phyloP scores from a whole-genome alignment of 257 asterid species.

The Solanum bulbocastanum region DNA sequence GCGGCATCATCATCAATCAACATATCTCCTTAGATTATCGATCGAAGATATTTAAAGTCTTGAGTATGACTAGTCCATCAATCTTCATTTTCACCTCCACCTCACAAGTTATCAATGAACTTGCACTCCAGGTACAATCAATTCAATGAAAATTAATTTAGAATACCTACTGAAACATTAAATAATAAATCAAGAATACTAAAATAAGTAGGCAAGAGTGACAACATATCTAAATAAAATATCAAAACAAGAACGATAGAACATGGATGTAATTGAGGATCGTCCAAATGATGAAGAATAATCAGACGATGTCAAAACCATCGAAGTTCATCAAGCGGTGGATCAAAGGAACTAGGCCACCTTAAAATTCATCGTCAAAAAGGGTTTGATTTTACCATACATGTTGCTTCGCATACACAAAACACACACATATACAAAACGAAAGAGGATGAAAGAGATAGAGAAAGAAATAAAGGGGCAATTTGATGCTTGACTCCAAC shows the following conservation, averaged over 20 bases:
- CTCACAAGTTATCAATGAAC: background rate
- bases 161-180: background rate
- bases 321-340: too few species aligned
- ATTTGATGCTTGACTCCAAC: background rate
- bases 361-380: too few species aligned
- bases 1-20: background rate
- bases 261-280: background rate
- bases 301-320: background rate
- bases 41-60: too few species aligned
- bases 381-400: background rate
- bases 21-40: background rate
- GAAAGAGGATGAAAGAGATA: background rate
- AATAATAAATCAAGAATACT: too few species aligned
- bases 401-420: too few species aligned
- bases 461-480: background rate
- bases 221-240: too few species aligned
- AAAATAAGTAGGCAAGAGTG: background rate
- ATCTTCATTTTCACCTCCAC: background rate
- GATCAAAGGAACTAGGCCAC: background rate
- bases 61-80: background rate
- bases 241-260: background rate
- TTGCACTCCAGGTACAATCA: too few species aligned
- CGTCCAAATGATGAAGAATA: background rate
- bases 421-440: background rate
- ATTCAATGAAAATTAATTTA: background rate